Conservation (phyloP, 306 rosid species). For the Fragaria iinumae region DNA sequence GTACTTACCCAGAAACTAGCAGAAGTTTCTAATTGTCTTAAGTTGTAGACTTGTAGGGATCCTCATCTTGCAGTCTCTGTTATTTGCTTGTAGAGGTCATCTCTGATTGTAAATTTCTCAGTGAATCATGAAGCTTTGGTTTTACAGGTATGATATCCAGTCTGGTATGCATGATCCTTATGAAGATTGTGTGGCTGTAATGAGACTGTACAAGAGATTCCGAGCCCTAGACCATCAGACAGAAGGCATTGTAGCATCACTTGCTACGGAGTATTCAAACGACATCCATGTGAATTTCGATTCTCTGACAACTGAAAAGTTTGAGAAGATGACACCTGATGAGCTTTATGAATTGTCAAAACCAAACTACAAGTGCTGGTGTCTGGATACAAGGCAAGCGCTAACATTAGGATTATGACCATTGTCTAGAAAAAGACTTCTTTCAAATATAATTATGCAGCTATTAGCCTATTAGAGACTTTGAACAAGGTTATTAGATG, state of each 20-base stretch:
- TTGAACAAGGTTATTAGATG: not conserved
- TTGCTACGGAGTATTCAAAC: conserved; percentile 10
- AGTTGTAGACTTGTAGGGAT: not conserved
- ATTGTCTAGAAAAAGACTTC: not conserved
- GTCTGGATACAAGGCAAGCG: conserved; percentile 53
- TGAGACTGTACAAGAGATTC: conserved; percentile 78
- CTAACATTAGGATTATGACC: not conserved
- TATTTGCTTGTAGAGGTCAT: conserved; percentile 15
- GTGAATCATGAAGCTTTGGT: conserved; percentile 26
- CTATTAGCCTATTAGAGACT: not conserved
- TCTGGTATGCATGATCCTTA: conserved; percentile 58
- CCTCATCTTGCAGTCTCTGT: not conserved
- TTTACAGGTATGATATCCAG: conserved; percentile 75
- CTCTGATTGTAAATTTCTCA: not conserved
- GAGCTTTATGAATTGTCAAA: conserved; percentile 59
- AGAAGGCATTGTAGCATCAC: conserved; percentile 24
- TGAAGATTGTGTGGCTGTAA: conserved; percentile 66
- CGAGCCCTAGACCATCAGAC: conserved; percentile 45
- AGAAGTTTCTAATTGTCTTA: not conserved
- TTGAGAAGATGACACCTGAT: conserved; percentile 54
- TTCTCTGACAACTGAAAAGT: conserved; percentile 39
- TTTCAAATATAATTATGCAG: not conserved
- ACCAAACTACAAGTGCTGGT: conserved; percentile 75
- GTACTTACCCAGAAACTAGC: not conserved
- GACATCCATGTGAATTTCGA: conserved; percentile 20